Conservation (phyloP, 768 basidiomycete species). For the Mycena filopes region DNA sequence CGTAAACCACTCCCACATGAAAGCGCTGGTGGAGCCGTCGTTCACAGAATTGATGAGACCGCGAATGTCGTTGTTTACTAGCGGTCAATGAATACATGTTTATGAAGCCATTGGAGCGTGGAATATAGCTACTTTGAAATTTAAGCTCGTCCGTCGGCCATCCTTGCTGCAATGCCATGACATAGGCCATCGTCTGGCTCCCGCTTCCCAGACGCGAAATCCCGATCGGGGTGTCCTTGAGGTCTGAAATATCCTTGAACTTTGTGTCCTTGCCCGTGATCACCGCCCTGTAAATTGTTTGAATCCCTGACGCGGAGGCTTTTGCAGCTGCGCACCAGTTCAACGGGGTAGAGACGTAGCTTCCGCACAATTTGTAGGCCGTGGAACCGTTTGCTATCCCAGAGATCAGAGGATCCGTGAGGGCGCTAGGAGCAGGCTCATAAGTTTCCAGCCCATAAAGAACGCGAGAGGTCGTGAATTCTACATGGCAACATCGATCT, state of each 20-base stretch:
- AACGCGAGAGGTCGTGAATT: slow-evolving; percentile 30
- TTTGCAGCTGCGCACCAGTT: slow-evolving; percentile 68
- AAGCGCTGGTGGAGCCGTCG: slow-evolving; percentile 86
- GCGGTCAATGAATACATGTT: slow-evolving; percentile 62
- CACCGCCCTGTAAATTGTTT: slow-evolving; percentile 75
- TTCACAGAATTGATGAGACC: slow-evolving; percentile 45
- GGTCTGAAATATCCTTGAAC: slow-evolving; percentile 76
- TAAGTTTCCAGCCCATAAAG: slow-evolving; percentile 1
- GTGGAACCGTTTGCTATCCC: slow-evolving; percentile 91
- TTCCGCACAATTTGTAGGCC: slow-evolving; percentile 91
- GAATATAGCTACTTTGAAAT: slow-evolving; percentile 68
- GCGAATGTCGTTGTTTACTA: slow-evolving; percentile 67
- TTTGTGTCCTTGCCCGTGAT: slow-evolving; percentile 82
- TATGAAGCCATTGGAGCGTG: neutral
- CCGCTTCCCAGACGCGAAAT: slow-evolving; percentile 93
- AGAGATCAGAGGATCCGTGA: slow-evolving; percentile 91
- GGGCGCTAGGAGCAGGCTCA: slow-evolving; percentile 65
- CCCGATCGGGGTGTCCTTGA: slow-evolving; percentile 85
- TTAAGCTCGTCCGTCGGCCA: slow-evolving; percentile 74
- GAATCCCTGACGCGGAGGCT: neutral
- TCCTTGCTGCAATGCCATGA: slow-evolving; percentile 90
- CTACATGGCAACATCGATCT: slow-evolving; percentile 88
- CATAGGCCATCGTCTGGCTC: slow-evolving; percentile 94
- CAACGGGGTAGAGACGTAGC: slow-evolving; percentile 89
- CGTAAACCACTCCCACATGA: slow-evolving; percentile 96